phyloP scores from a whole-genome alignment of 176 grass and related monocot genomes.

The Oryza longistaminata region DNA sequence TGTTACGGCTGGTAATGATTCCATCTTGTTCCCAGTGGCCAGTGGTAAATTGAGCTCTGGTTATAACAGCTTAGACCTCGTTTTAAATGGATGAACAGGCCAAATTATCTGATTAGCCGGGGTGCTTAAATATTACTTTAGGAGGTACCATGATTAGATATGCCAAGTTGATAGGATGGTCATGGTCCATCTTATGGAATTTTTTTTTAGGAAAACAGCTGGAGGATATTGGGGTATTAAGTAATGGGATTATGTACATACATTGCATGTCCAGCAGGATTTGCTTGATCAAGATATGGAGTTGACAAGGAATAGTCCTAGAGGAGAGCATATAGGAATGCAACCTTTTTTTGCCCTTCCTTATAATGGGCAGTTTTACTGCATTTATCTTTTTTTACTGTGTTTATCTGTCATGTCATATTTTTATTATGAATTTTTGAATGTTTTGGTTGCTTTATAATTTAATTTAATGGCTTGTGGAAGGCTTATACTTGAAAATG shows the following conservation, averaged over 20 bases:
- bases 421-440: not conserved
- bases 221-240: not conserved
- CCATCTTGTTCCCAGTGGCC: not conserved
- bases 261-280: not conserved
- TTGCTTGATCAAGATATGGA: not conserved
- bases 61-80: not conserved
- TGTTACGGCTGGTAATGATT: not conserved
- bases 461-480: not conserved
- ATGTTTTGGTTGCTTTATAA: constrained; percentile 18
- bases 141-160: not conserved
- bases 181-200: not conserved
- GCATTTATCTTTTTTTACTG: not conserved
- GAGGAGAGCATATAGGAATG: not conserved
- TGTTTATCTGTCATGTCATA: not conserved
- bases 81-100: too few relatives aligned
- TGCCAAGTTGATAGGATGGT: not conserved
- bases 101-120: too few relatives aligned
- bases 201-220: not conserved
- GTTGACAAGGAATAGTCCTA: not conserved
- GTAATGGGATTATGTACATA: constrained; percentile 2
- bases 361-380: constrained; percentile 7
- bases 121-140: not conserved
- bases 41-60: not conserved
- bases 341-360: not conserved
- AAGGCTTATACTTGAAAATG: not conserved